Conservation (phyloP, 192 early-diverging fungal genomes). For the Entomortierella beljakovae region DNA sequence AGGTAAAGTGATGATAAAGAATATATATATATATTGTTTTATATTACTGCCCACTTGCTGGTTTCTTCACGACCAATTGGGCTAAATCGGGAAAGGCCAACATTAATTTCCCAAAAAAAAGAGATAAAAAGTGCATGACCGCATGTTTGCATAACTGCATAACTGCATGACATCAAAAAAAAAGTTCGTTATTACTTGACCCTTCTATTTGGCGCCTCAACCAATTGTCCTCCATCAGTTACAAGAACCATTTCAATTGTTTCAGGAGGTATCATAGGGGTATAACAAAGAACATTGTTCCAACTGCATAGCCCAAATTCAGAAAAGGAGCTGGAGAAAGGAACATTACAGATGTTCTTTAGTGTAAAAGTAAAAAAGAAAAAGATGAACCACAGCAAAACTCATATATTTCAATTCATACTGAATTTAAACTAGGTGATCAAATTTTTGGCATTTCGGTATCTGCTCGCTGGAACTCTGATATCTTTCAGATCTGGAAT, state of each 20-base stretch:
- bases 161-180: no score
- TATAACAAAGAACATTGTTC: no score
- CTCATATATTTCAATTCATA: neutral
- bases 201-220: neutral
- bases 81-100: neutral
- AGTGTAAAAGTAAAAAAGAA: neutral
- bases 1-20: slow-evolving; percentile 40
- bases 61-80: neutral
- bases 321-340: no score
- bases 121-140: no score
- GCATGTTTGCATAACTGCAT: no score
- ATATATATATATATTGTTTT: neutral
- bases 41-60: neutral
- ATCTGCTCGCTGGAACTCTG: slow-evolving; percentile 59
- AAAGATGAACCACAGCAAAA: neutral
- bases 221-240: neutral
- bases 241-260: neutral
- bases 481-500: slow-evolving; percentile 65
- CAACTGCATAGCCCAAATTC: no score
- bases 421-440: slow-evolving; percentile 42
- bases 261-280: no score
- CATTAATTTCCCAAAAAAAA: no score
- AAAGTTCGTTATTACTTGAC: no score
- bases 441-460: slow-evolving; percentile 62
- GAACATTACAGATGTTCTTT: no score